A percentile compares a stretch with the other conserved stretches of the same genome.
phyloP scores from a whole-genome alignment of 495 filamentous ascomycete species.

The Trichodelitschia bisporula region DNA sequence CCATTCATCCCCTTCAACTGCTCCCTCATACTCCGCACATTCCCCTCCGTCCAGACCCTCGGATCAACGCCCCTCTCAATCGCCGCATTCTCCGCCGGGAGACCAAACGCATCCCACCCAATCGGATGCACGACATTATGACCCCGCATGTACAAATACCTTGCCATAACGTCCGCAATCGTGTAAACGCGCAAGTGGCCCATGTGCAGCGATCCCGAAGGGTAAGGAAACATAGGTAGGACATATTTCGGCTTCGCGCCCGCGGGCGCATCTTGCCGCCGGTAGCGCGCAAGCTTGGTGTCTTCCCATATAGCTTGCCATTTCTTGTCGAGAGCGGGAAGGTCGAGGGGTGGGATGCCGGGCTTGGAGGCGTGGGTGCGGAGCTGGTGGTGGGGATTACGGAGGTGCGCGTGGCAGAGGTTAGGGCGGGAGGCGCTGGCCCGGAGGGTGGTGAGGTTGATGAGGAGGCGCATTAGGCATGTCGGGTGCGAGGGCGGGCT shows the following conservation, averaged over 20 bases:
- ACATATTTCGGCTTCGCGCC: constrained; percentile 13
- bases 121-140: constrained; percentile 62
- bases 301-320: too few species aligned
- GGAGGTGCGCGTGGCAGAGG: too few species aligned
- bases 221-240: constrained; percentile 83
- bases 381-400: too few species aligned
- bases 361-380: too few species aligned
- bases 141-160: constrained; percentile 55
- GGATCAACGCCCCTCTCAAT: constrained; percentile 65
- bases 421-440: too few species aligned
- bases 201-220: constrained; percentile 71
- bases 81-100: constrained; percentile 85
- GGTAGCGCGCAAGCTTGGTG: too few species aligned
- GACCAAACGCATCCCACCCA: constrained; percentile 83
- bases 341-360: too few species aligned
- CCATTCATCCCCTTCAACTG: constrained; percentile 55
- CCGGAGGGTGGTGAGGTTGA: too few species aligned
- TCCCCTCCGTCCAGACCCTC: constrained; percentile 49
- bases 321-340: too few species aligned
- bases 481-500: too few species aligned
- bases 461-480: too few species aligned
- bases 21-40: constrained; percentile 64
- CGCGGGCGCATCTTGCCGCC: too few species aligned
- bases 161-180: constrained; percentile 62
- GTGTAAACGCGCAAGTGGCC: constrained; percentile 79